Conservation (phyloP, 352 stramenopile genomes). For the Phytophthora hibernalis region DNA sequence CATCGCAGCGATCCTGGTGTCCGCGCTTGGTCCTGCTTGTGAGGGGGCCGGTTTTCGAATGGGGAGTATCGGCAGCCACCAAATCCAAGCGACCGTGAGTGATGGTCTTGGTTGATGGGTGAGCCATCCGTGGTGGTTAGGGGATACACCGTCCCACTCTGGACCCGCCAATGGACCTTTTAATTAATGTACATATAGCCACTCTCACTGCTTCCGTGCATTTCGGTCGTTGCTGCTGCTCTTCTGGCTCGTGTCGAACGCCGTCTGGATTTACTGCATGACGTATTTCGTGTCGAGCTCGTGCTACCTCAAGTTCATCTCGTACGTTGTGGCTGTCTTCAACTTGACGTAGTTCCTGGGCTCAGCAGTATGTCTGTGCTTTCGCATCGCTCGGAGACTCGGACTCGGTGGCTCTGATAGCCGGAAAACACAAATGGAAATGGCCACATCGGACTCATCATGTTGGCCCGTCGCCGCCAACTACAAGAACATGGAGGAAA, state of each 20-base stretch:
- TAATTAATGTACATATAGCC: too few relatives aligned
- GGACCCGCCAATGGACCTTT: too few relatives aligned
- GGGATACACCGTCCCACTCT: too few relatives aligned
- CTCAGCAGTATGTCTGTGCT: conserved; percentile 42
- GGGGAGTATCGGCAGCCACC: too few relatives aligned
- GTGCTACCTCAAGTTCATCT: conserved; percentile 56
- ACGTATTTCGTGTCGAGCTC: conserved; percentile 52
- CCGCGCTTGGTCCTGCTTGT: too few relatives aligned
- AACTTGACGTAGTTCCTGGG: conserved; percentile 55
- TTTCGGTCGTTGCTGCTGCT: conserved; percentile 58
- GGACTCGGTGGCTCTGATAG: conserved; percentile 5
- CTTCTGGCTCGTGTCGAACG: conserved; percentile 62
- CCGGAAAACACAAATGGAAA: conserved; percentile 9
- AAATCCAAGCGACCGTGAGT: too few relatives aligned
- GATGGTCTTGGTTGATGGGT: too few relatives aligned
- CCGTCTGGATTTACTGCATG: conserved; percentile 52
- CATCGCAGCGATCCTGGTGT: too few relatives aligned
- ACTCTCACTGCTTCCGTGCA: too few relatives aligned
- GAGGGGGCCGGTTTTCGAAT: too few relatives aligned
- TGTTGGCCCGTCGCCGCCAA: conserved; percentile 11
- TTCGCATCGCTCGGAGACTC: conserved; percentile 44
- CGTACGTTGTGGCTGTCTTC: conserved; percentile 54
- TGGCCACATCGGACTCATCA: conserved; percentile 13
- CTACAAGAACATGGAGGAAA: conserved; percentile 18
- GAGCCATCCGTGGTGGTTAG: too few relatives aligned